Base-by-base conservation (phyloP, 257 asterid genomes). In the Primulina tabacum region DNA sequence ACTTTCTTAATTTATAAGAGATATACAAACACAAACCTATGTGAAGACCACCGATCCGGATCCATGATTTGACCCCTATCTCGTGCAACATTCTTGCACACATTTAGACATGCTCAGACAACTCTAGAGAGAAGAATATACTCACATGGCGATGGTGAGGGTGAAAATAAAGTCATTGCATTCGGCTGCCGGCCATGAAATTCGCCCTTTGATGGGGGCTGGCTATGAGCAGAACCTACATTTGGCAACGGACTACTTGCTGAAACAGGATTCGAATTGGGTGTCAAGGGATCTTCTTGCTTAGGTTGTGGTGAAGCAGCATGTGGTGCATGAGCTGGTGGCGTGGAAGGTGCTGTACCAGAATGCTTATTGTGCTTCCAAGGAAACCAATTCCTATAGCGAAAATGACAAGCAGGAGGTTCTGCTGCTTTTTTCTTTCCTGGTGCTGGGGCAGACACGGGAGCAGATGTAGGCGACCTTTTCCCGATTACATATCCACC, bases 131-230 rank as follows among this genome's bases (percentile, higher is more conserved):
- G 68, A 55, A 80, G 20, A 32, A 60, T 67, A 33, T 74, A 82
- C 99, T 90, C 76, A 90, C 99, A 86, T 80, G 94, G 83, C 70
- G 92, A 86, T 24, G 82, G 81, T 18, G 84, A 76, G n/a, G 90
- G 89, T 21, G 96, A 82, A 69, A 71, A 70, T 6, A 87, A 69
- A 66, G 88, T 80, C 80, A 82, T 68, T 66, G 72, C 68, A 69
- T 81, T 80, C 11, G 87, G 86, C 11, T 86, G 86, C 74, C 83
- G 77, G 59, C 83, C 88, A 67, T 68, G 79, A 69, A 60, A 38
- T 62, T 63, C 87, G 61, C 83, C 71, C 75, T 24, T 79, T 21
- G 89, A 73, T 61, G 97, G 96, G 61, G 96, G 85, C 4, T 30
- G 85, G 66, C 75, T 71, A 64, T 70, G 87, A 80, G 90, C 79